Conservation (phyloP, 108 stramenopile species). For the Pelagomonas calceolata region DNA sequence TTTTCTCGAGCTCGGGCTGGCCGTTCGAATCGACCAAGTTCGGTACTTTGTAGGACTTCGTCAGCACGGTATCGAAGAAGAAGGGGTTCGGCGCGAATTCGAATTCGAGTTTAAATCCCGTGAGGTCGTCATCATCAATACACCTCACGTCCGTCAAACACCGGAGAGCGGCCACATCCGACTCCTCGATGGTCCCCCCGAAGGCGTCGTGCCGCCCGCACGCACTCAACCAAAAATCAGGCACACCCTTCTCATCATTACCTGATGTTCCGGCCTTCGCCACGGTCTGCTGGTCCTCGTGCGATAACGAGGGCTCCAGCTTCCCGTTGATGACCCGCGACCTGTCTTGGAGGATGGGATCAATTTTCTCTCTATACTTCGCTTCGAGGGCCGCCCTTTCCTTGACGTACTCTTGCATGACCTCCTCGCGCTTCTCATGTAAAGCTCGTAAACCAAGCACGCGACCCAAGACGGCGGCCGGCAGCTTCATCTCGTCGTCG, state of each 20-base stretch:
- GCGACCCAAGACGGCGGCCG: slow-evolving; percentile 7
- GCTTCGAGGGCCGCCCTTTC: slow-evolving; percentile 69
- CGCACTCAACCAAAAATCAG: neutral
- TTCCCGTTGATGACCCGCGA: slow-evolving; percentile 34
- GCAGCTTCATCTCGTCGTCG: no score
- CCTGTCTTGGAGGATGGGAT: slow-evolving; percentile 59
- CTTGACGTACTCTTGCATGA: slow-evolving; percentile 49
- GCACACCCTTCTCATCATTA: neutral
- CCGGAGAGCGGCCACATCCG: neutral
- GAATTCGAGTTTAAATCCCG: slow-evolving; percentile 70
- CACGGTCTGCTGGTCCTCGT: neutral
- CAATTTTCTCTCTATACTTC: slow-evolving; percentile 42
- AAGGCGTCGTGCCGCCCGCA: neutral
- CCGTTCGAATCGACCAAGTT: slow-evolving; percentile 67
- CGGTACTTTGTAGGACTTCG: slow-evolving; percentile 77
- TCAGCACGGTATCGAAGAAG: slow-evolving; percentile 68
- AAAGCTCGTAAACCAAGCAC: slow-evolving; percentile 51
- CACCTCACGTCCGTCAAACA: neutral
- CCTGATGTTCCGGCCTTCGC: neutral
- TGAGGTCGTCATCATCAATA: slow-evolving; percentile 54
- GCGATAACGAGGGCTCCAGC: slow-evolving; percentile 7
- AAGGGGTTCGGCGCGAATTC: slow-evolving; percentile 69
- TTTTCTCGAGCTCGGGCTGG: slow-evolving; percentile 77
- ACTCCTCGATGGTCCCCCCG: neutral
- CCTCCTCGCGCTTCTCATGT: slow-evolving; percentile 41